Evolutionary conservation across 2,329 filamentous ascomycete species (phyloP), one percentile per base, ranked within the genome.

Genomic region (Colletotrichum gigasporum): DNA sequence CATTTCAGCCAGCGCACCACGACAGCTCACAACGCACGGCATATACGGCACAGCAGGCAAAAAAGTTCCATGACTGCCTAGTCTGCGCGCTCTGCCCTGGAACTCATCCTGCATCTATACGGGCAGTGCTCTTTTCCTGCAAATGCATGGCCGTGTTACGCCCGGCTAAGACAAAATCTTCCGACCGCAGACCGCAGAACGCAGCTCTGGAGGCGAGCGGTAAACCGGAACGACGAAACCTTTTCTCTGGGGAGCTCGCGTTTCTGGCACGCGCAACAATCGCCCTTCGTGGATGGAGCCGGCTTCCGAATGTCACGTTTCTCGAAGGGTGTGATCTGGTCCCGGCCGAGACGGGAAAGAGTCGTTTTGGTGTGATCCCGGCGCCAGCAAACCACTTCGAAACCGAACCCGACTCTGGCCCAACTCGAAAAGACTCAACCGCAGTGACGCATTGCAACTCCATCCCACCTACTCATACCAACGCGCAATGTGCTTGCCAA

Each of bases 101-200:
- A 52, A 18, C 26, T 12, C 20, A 18, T 35, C 44, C 28, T 34
- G 26, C 45, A 47, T 56, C 30, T 39, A 32, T 52, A 22, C 10
- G 37, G 47, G 39, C 32, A 11, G 45, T 34, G 45, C 14, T 47
- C 18, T n/a, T 14, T 39, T 32, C 30, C 28, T 32, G 45, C 18
- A 64, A 64, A 24, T 22, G 24, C 35, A n/a, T 64, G 55, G 47
- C 41, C 28, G 9, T 26, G 39, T 54, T 61, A 54, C 55, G 55
- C 39, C 34, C 20, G 28, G 39, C 61, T 48, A 53, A 60, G 47
- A 53, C 55, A 30, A 42, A 47, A 39, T 48, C 41, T 48, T 32
- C 54, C 32, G 54, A 41, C 22, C 20, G 22, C n/a, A 14, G 47
- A 30, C 30, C 20, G 14, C 39, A 22, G 37, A 41, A 22, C 16